Evolutionary conservation across 495 filamentous ascomycete species (phyloP), one percentile per base, ranked within the genome.

Genomic region (Aspergillus nidulans): DNA sequence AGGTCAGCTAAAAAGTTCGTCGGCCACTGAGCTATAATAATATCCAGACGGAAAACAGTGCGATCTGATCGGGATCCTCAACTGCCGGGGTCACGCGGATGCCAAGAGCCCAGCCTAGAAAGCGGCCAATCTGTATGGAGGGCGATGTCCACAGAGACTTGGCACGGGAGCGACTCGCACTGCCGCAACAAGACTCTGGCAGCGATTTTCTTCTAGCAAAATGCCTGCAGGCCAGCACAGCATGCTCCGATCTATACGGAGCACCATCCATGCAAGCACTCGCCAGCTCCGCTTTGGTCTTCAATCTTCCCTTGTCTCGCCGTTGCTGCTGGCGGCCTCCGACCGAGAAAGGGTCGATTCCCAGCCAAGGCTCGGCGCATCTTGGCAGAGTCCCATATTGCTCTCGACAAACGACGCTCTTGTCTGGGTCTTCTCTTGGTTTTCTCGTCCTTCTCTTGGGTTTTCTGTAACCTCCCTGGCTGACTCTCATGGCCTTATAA

Each of bases 311-410:
- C 6, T 6, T 34, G n/a, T n/a, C n/a, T n/a, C n/a, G n/a, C n/a
- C n/a, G n/a, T 34, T 12, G 4, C 30, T 34, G 30, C 30, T 34
- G 30, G 30, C 30, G 30, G 30, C 30, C 30, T 12, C 30, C 30
- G 30, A 34, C 30, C 30, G 30, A 34, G 30, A 12, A 41, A 7
- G 25, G 25, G 32, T n/a, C 10, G 46, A 68, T 68, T 69, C 72
- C 70, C 72, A 75, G 72, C 72, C 72, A 75, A 70, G 63, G 61
- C 70, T 74, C 69, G 70, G 72, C 70, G 69, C 72, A 63, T 54
- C 72, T 75, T 75, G 72, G 72, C 72, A 64, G 21, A 58, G 65
- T 69, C 65, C 60, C 49, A 46, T 19, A 18, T 48, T 51, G 36
- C 51, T 36, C 55, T 57, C 50, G 52, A 57, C 57, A 57, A 59